A percentile compares a stretch with the other conserved stretches of the same genome.
phyloP scores from a whole-genome alignment of 352 stramenopile species.

The Globisporangium heterothallicum region DNA sequence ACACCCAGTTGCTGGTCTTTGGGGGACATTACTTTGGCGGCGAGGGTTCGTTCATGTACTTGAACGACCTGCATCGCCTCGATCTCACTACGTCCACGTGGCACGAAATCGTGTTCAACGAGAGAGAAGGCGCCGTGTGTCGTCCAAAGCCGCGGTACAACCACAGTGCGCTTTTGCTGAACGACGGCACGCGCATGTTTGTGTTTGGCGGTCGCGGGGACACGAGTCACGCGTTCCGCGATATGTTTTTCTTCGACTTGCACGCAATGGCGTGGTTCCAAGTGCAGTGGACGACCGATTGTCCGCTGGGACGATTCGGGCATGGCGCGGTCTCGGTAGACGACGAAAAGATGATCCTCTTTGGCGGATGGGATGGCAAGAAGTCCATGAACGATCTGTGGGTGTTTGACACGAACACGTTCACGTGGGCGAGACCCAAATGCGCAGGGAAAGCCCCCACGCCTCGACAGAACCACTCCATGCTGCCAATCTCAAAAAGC shows the following conservation, averaged over 20 bases:
- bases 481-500: conserved; percentile 29
- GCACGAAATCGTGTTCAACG: conserved; percentile 54
- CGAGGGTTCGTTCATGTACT: conserved; percentile 80
- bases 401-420: conserved; percentile 58
- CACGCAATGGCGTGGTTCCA: conserved; percentile 74
- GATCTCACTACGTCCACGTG: conserved; percentile 79
- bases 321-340: conserved; percentile 58
- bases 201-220: conserved; percentile 67
- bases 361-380: conserved; percentile 85
- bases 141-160: conserved; percentile 80
- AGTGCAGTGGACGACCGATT: conserved; percentile 83
- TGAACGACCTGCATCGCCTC: conserved; percentile 87
- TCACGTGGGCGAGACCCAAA: conserved; percentile 72
- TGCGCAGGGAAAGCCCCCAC: conserved; percentile 57
- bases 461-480: conserved; percentile 70
- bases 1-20: conserved; percentile 85
- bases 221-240: conserved; percentile 48
- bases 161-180: conserved; percentile 79
- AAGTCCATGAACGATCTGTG: conserved; percentile 75
- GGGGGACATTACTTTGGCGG: conserved; percentile 87
- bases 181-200: conserved; percentile 60
- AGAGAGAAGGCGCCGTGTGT: conserved; percentile 33
- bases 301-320: conserved; percentile 65
- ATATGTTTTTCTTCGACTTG: conserved; percentile 89
- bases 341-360: conserved; percentile 77